These are phyloP conservation scores for Coemansia sp. DNA, from an alignment of 192 early-diverging fungal species.

Conservation along the genomic window DNA sequence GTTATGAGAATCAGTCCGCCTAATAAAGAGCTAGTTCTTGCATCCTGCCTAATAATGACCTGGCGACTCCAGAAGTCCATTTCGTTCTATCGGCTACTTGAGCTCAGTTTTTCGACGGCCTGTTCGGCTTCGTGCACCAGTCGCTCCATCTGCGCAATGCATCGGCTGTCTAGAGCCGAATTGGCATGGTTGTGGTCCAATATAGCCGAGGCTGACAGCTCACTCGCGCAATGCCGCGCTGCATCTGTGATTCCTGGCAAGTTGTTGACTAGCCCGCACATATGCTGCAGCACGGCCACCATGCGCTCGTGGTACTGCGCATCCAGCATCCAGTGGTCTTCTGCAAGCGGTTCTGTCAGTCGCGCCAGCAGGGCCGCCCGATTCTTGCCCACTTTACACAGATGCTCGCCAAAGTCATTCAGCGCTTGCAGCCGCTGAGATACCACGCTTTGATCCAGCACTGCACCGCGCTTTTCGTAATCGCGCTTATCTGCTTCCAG, in stretches of 20 bases:
- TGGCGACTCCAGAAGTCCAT: too few relatives aligned
- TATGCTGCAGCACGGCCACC: conserved; percentile 29
- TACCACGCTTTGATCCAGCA: conserved; percentile 30
- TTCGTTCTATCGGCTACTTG: background rate
- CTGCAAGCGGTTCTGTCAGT: conserved; percentile 35
- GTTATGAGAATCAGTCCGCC: background rate
- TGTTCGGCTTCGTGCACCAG: conserved; percentile 38
- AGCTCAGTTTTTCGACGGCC: conserved; percentile 15
- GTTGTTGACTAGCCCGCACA: conserved; percentile 25
- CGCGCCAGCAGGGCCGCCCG: conserved; percentile 25
- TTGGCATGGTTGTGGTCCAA: background rate
- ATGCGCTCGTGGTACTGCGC: conserved; percentile 34
- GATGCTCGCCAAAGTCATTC: conserved; percentile 21
- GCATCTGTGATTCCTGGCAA: conserved; percentile 29
- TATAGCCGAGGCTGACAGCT: background rate
- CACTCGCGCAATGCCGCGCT: conserved; percentile 19
- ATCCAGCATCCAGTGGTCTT: conserved; percentile 47
- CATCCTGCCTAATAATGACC: too few relatives aligned
- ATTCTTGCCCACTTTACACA: conserved; percentile 28
- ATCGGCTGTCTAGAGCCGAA: conserved; percentile 3
- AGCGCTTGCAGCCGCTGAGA: conserved; percentile 15
- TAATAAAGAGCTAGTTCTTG: too few relatives aligned
- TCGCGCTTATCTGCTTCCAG: conserved; percentile 25
- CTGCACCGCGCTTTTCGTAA: conserved; percentile 21
- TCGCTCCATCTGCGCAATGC: conserved; percentile 39